phyloP scores from a whole-genome alignment of 2,329 filamentous ascomycete species.

The Cladosporium colombiae region DNA sequence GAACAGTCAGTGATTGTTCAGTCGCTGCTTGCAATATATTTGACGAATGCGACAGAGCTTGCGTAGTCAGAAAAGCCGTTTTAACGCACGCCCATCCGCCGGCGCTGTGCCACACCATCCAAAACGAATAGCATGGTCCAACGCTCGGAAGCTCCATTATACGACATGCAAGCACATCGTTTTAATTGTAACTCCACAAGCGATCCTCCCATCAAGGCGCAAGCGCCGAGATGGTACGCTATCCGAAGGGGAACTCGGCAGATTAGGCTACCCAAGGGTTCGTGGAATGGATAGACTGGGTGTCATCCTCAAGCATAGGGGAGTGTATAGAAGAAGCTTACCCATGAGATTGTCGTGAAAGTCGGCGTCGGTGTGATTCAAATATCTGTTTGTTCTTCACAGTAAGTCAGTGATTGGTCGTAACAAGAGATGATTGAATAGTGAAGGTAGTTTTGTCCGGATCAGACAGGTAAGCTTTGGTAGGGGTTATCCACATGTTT shows the following conservation, averaged over 20 bases:
- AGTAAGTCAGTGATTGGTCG: slow-evolving; percentile 5
- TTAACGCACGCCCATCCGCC: slow-evolving; percentile 42
- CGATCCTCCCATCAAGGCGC: slow-evolving; percentile 37
- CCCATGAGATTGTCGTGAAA: background rate
- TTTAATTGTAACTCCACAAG: slow-evolving; percentile 41
- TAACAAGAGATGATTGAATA: background rate
- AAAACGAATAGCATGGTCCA: slow-evolving; percentile 37
- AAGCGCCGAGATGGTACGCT: slow-evolving; percentile 36
- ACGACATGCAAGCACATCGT: slow-evolving; percentile 24
- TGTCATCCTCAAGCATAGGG: slow-evolving; percentile 37
- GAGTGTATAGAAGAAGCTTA: slow-evolving; percentile 21
- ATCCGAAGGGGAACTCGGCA: slow-evolving; percentile 40
- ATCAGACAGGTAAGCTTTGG: slow-evolving; percentile 40
- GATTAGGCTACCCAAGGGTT: slow-evolving; percentile 38
- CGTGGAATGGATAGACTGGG: slow-evolving; percentile 45
- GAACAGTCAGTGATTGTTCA: slow-evolving; percentile 15
- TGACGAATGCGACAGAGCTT: slow-evolving; percentile 11
- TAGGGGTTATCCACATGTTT: slow-evolving; percentile 42
- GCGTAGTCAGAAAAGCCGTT: slow-evolving; percentile 34
- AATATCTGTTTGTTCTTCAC: background rate
- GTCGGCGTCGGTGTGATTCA: background rate
- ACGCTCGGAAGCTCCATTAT: slow-evolving; percentile 39
- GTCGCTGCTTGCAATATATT: background rate
- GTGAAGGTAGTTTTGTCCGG: slow-evolving; percentile 12
- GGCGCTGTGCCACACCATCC: slow-evolving; percentile 37